Evolutionary conservation across 1,284 basidiomycete genomes (phyloP).

Genomic region (Melanopsichium pennsylvanicum): DNA sequence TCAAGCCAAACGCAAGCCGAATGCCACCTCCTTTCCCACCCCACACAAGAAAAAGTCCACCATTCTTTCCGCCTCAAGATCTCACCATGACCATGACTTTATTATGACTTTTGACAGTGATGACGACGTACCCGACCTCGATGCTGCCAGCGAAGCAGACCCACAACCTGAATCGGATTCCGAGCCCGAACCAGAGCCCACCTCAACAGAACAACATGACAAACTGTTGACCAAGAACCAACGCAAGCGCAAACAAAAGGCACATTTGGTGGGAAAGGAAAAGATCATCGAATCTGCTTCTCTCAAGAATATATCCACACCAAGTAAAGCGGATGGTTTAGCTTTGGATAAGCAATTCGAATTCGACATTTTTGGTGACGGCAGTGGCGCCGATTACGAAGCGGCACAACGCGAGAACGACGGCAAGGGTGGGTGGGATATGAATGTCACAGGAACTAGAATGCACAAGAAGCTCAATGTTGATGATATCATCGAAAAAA

Average conservation of each 20-base stretch:
- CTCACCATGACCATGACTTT: constrained; percentile 51
- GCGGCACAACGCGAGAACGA: neutral
- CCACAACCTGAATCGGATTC: constrained; percentile 4
- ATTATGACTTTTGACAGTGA: constrained; percentile 65
- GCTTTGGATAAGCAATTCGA: constrained; percentile 57
- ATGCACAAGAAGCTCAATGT: constrained; percentile 54
- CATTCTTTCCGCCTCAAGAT: neutral
- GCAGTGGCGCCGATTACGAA: constrained; percentile 16
- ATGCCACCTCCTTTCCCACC: constrained; percentile 7
- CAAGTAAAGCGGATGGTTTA: constrained; percentile 18
- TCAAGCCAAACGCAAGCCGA: constrained; percentile 5
- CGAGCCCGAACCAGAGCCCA: constrained; percentile 20
- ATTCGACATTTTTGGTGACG: constrained; percentile 58
- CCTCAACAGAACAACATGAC: constrained; percentile 7
- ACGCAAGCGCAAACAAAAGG: constrained; percentile 45
- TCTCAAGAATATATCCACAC: constrained; percentile 4
- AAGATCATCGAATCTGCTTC: constrained; percentile 53
- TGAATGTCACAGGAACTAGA: constrained; percentile 48
- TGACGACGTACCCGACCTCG: constrained; percentile 48
- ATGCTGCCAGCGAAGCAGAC: constrained; percentile 11
- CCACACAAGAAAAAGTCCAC: constrained; percentile 18
- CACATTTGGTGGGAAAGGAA: constrained; percentile 52
- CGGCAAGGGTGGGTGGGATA: constrained; percentile 50
- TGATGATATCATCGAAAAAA: constrained; percentile 64
- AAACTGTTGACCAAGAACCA: constrained; percentile 43